Evolutionary conservation across 441 rosid genomes (phyloP), one percentile per base, ranked within the genome.

Genomic region (Pelargonium myrrhifolium): DNA sequence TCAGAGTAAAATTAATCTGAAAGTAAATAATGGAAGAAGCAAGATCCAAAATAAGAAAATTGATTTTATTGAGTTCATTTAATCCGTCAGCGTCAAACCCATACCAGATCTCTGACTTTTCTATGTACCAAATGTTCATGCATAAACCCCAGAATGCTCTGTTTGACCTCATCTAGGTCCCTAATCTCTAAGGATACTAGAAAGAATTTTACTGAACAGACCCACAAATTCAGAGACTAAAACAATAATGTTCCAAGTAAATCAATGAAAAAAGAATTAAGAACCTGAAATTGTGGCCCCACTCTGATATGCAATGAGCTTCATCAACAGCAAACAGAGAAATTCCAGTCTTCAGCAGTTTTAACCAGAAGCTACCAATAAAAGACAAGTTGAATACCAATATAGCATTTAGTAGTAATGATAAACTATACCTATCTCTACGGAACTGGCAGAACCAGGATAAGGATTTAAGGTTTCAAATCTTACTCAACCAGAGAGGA

Each of bases 261-360:
- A 65, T 10, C 28, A 3, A 61, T 20, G 45, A 14, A 6, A 39
- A 65, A 45, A 62, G 0, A 17, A 4, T 24, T 35, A 39, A 18
- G 37, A 64, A 83, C 84, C 86, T 83, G 83, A 83, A 83, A 75
- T 79, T 77, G 69, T 83, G 86, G 66, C 87, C 87, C 87, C 87
- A 83, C 65, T 83, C 83, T 12, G 84, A 83, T 69, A 83, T 83
- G 74, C 87, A 83, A 70, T 83, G 87, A 55, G 87, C 83, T 77
- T 83, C 87, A 68, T 83, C 87, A 21, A 83, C 84, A 63, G 87
- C 84, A 68, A 83, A 51, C 58, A 83, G 67, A 71, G 80, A 80
- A 37, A 83, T 72, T 20, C 84, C 87, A 2, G 31, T 65, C 68
- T 79, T 76, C 9, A 77, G 75, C 81, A 83, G 72, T 11, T 77